These are phyloP conservation scores for Lipomyces yamadae DNA, from an alignment of 805 yeast species.

Conservation along the genomic window DNA sequence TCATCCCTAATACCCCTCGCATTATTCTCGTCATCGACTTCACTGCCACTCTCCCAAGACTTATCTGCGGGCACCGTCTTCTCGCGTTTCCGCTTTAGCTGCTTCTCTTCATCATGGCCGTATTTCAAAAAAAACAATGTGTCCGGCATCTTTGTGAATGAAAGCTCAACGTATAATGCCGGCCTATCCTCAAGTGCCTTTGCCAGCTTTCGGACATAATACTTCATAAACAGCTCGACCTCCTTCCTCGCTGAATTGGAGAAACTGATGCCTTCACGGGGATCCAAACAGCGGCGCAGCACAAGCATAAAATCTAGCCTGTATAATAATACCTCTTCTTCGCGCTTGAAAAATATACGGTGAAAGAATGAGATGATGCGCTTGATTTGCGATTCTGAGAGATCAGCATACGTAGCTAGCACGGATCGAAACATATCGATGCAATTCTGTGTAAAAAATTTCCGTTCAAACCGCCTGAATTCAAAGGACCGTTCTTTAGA, in stretches of 20 bases:
- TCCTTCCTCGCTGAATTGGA: constrained; percentile 56
- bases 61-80: not conserved
- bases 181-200: constrained; percentile 57
- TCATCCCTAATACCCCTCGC: not conserved
- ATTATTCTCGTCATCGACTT: not conserved
- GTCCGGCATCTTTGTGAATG: constrained; percentile 62
- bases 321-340: constrained; percentile 61
- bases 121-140: constrained; percentile 60
- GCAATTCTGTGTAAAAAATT: constrained; percentile 61
- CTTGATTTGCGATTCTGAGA: constrained; percentile 63
- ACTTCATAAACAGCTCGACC: constrained; percentile 65
- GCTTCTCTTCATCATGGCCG: constrained; percentile 54
- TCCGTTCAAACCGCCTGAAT: constrained; percentile 50
- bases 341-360: constrained; percentile 66
- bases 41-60: not conserved
- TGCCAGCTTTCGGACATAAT: constrained; percentile 65
- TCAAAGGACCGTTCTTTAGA: constrained; percentile 55
- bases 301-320: constrained; percentile 74
- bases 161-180: constrained; percentile 62
- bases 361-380: constrained; percentile 72
- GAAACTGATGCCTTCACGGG: constrained; percentile 55
- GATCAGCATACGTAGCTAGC: constrained; percentile 64
- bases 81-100: constrained; percentile 9
- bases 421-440: constrained; percentile 69
- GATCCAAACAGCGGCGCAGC: constrained; percentile 57